Evolutionary conservation across 768 basidiomycete genomes (phyloP).

Genomic region (Melanogaster broomeanus): DNA sequence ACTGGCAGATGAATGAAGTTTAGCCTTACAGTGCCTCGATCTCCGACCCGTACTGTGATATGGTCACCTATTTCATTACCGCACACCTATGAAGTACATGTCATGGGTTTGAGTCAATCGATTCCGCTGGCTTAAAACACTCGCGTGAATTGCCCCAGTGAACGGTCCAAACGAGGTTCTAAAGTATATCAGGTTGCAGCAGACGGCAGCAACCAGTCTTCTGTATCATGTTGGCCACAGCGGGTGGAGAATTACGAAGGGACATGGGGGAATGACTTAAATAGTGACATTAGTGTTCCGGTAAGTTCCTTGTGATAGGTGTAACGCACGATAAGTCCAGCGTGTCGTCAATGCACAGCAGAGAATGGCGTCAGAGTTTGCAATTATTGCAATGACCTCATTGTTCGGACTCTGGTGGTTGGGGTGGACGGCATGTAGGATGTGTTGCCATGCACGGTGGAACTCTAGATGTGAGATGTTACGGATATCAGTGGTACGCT

Average conservation of each 20-base stretch:
- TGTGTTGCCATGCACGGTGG: constrained; percentile 43
- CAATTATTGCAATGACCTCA: constrained; percentile 39
- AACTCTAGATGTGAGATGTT: constrained; percentile 45
- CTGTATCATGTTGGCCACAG: constrained; percentile 36
- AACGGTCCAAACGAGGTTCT: constrained; percentile 26
- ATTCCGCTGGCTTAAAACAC: constrained; percentile 1
- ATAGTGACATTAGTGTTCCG: not conserved
- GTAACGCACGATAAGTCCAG: constrained; percentile 12
- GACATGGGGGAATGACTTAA: constrained; percentile 40
- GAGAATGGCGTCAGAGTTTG: constrained; percentile 39
- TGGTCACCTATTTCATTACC: constrained; percentile 40
- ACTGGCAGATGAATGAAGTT: not conserved
- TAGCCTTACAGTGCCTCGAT: constrained; percentile 45
- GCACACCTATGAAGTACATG: constrained; percentile 49
- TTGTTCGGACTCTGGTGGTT: constrained; percentile 31
- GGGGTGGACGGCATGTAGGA: constrained; percentile 41
- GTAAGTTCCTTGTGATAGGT: not conserved
- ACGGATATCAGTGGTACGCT: constrained; percentile 13
- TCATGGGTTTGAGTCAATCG: constrained; percentile 37
- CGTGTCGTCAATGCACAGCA: constrained; percentile 41
- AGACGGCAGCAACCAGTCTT: constrained; percentile 41
- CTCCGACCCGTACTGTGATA: constrained; percentile 43
- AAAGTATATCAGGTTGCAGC: constrained; percentile 36
- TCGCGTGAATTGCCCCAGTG: constrained; percentile 40
- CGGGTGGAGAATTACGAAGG: constrained; percentile 38